Evolutionary conservation across 208 protist genomes (phyloP).

Genomic region (Leishmania braziliensis): DNA sequence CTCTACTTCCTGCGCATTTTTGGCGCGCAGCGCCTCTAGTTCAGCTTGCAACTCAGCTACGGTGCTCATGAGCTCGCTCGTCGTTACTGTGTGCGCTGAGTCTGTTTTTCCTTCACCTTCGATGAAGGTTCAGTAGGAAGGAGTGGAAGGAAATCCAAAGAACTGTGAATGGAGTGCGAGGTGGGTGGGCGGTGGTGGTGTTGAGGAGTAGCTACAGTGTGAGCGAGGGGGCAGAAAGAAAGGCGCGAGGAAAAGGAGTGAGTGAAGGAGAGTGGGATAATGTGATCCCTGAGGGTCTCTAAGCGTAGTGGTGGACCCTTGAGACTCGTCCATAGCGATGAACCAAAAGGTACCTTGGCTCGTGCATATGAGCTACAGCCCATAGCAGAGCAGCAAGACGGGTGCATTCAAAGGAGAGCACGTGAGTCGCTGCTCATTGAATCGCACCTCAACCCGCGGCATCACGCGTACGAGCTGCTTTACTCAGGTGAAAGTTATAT

Average conservation of each 20-base stretch:
- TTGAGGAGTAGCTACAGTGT: neutral
- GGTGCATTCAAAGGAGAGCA: neutral
- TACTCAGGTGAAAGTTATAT: neutral
- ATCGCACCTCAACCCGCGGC: neutral
- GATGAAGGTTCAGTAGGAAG: neutral
- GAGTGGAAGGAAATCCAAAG: neutral
- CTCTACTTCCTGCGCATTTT: slow-evolving; percentile 38
- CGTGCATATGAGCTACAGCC: neutral
- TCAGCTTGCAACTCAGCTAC: slow-evolving; percentile 42
- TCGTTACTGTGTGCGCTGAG: neutral
- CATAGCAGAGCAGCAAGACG: neutral
- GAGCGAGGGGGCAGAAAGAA: neutral
- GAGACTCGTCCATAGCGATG: neutral
- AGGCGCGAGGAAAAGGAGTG: neutral
- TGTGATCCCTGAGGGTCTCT: neutral
- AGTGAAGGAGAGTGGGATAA: neutral
- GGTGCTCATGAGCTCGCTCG: slow-evolving; percentile 24
- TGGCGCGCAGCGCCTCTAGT: slow-evolving; percentile 33
- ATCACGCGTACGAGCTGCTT: neutral
- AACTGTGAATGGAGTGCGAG: neutral
- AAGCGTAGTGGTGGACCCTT: neutral
- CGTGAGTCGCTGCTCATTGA: neutral
- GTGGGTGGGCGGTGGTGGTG: neutral
- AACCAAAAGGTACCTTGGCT: neutral
- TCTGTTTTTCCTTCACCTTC: neutral